phyloP scores from a whole-genome alignment of 2,329 filamentous ascomycete genomes.

The Annulohypoxylon truncatum region DNA sequence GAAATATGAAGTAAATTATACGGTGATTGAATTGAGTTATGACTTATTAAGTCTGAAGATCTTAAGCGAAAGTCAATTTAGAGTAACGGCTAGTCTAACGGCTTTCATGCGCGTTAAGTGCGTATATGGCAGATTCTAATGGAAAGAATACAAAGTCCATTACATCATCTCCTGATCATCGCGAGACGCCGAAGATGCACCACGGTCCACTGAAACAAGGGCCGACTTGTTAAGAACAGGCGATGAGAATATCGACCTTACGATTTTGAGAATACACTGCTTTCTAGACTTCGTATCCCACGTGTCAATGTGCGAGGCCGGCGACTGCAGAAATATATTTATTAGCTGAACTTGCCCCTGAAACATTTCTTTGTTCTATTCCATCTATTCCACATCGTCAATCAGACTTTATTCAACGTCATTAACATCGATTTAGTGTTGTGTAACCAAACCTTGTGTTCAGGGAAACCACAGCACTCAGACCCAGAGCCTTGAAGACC shows the following conservation, averaged over 20 bases:
- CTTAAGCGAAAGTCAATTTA: slow-evolving; percentile 6
- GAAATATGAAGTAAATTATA: neutral
- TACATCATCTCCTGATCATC: slow-evolving; percentile 42
- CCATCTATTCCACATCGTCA: slow-evolving; percentile 1
- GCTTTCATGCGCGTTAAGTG: neutral
- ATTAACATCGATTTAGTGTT: neutral
- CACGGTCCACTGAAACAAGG: slow-evolving; percentile 38
- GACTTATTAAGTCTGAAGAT: neutral
- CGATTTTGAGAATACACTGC: slow-evolving; percentile 24
- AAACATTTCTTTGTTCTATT: slow-evolving; percentile 17
- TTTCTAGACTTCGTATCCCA: slow-evolving; percentile 23
- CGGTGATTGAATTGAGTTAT: neutral
- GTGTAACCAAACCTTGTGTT: slow-evolving; percentile 8
- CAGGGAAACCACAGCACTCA: neutral
- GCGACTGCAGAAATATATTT: slow-evolving; percentile 24
- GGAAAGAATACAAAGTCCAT: slow-evolving; percentile 25
- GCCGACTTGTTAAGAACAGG: slow-evolving; percentile 38
- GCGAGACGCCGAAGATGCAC: slow-evolving; percentile 38
- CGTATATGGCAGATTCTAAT: neutral
- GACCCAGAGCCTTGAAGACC: neutral
- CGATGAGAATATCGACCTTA: slow-evolving; percentile 31
- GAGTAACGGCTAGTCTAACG: slow-evolving; percentile 5
- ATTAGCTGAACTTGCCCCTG: neutral
- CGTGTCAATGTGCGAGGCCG: slow-evolving; percentile 13
- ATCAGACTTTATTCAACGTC: slow-evolving; percentile 1